Percentiles rank a stretch among this genome's conserved stretches.
These are phyloP conservation scores for Diplocarpon rosae DNA, from an alignment of 2,329 filamentous ascomycete genomes.

Conservation along the genomic window DNA sequence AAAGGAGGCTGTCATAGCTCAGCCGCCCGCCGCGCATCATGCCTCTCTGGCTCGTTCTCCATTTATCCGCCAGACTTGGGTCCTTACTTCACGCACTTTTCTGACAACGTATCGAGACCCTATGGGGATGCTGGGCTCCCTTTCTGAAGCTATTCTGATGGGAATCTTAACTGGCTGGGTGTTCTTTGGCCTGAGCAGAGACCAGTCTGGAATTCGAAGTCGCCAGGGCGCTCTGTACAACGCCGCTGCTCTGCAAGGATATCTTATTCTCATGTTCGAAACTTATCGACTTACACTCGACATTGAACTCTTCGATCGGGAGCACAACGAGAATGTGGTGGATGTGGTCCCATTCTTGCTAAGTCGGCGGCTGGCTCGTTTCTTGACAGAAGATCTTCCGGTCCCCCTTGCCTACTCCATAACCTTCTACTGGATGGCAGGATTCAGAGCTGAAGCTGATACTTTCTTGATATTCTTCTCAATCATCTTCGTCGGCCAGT, in stretches of 20 bases:
- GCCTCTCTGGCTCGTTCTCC: conserved; percentile 34
- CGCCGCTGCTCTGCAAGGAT: conserved; percentile 61
- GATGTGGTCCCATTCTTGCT: conserved; percentile 58
- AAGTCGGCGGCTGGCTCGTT: conserved; percentile 55
- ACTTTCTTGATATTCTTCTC: conserved; percentile 66
- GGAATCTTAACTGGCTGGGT: conserved; percentile 63
- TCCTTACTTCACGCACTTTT: conserved; percentile 58
- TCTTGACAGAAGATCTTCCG: conserved; percentile 61
- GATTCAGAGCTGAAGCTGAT: conserved; percentile 50
- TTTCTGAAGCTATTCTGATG: conserved; percentile 61
- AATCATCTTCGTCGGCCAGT: conserved; percentile 58
- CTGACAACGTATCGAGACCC: conserved; percentile 67
- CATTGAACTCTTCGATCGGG: conserved; percentile 65
- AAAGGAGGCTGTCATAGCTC: conserved; percentile 2
- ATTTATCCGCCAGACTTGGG: conserved; percentile 50
- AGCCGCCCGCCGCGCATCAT: not conserved
- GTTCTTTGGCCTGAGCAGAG: conserved; percentile 53
- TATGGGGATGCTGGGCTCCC: conserved; percentile 59
- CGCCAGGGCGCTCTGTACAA: conserved; percentile 64
- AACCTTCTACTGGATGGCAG: conserved; percentile 70
- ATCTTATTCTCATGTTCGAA: conserved; percentile 66
- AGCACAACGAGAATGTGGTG: conserved; percentile 62
- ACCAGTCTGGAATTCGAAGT: conserved; percentile 61
- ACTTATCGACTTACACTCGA: conserved; percentile 65
- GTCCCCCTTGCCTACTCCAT: conserved; percentile 60